Evolutionary conservation across 148 eudicot species (phyloP).

Genomic region (Talinum fruticosum): DNA sequence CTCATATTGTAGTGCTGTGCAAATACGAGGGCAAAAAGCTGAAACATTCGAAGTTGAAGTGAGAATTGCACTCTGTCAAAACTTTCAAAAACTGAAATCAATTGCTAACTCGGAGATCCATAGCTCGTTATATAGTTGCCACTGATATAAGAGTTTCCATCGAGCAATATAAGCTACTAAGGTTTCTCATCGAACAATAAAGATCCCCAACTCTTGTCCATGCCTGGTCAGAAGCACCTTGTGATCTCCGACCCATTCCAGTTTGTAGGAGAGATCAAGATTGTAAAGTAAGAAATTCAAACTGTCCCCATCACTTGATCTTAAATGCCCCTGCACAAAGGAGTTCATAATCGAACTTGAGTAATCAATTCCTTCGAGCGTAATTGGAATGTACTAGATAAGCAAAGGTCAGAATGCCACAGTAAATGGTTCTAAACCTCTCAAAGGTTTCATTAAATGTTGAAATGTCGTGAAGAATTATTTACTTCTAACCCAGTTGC

Average conservation of each 20-base stretch:
- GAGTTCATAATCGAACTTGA: not conserved
- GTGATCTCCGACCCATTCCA: constrained; percentile 79
- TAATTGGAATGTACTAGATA: not conserved
- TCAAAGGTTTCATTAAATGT: not conserved
- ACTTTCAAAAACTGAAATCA: not conserved
- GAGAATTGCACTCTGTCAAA: too few species aligned
- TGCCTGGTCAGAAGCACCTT: constrained; percentile 63
- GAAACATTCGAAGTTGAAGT: not conserved
- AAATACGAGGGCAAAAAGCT: not conserved
- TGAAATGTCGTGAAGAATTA: not conserved
- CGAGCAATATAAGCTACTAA: constrained; percentile 35
- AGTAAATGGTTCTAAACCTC: not conserved
- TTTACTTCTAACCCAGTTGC: not conserved
- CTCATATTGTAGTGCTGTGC: not conserved
- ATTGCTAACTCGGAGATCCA: not conserved
- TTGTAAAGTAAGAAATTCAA: constrained; percentile 61
- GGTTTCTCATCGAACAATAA: constrained; percentile 27
- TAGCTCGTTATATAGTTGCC: not conserved
- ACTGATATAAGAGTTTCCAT: not conserved
- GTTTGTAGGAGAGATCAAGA: constrained; percentile 81
- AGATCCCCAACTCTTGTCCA: constrained; percentile 68
- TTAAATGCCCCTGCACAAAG: constrained; percentile 47
- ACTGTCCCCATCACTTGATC: constrained; percentile 51
- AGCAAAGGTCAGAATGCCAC: not conserved
- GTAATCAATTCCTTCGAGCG: not conserved